Base-by-base conservation (phyloP, 208 protist species). In the Kentomonas sorsogonicus region DNA sequence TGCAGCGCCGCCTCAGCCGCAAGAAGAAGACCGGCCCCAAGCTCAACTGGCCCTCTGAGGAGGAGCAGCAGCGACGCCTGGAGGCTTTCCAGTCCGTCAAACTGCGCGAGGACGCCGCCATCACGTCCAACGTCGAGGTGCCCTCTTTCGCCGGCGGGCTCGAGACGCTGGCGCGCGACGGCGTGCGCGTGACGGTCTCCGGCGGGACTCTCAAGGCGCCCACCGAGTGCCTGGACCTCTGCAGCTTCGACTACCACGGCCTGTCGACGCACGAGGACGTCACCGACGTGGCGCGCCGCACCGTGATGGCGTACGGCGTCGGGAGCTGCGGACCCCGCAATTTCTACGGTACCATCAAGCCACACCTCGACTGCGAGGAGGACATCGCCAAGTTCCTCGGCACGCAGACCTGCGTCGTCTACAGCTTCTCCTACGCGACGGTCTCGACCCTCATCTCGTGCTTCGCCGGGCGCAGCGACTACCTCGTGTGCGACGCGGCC, bases 291-390 rank as follows among this genome's bases (percentile, higher is more conserved):
- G 90, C 91, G 15, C 74, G 84, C n/a, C 46, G 77, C 3, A 83
- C 90, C 1, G 79, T 98, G 36, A 60, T 82, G 50, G 89, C 95
- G 20, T 98, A 99, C 67, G 97, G 97, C 60, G 94, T 97, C 16
- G 97, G 97, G 25, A 96, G 95, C 38, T 99, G 97, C 77, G 97
- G 97, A 11, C 97, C 97, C 15, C 81, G 97, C 51, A 94, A 94
- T 51, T 99, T 99, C 72, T 99, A 99, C 71, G 97, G 97, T 46
- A 98, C 97, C 3, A 88, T 99, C 45, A 96, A 98, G 61, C 88
- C 93, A 6, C 97, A 99, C 75, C 59, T 98, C 4, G 74, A 96
- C 10, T 66, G 97, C 1, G 97, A 99, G 76, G 64, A 83, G 45
- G 72, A 85, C 52, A 45, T 98, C 26, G 86, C 93, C 6, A 63